Conservation (phyloP, 2,329 filamentous ascomycete species). For the Fusarium sp. region DNA sequence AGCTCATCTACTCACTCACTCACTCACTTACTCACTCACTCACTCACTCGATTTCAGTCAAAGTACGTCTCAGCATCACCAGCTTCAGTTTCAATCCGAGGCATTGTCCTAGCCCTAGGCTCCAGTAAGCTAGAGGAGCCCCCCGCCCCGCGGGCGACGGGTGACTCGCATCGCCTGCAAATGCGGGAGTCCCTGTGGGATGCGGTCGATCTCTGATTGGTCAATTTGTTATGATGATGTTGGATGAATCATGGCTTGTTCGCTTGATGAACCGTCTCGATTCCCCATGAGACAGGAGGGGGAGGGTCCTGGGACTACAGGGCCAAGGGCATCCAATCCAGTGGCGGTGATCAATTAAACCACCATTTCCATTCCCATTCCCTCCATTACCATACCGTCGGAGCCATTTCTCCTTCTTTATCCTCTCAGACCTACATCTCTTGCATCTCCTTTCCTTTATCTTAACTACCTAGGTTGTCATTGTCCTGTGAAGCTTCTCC, state of each 20-base stretch:
- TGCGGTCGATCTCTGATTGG: slow-evolving; percentile 53
- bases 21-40: neutral
- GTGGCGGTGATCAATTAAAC: slow-evolving; percentile 21
- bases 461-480: neutral
- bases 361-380: slow-evolving; percentile 23
- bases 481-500: slow-evolving; percentile 5
- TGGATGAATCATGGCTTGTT: slow-evolving; percentile 45
- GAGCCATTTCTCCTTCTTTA: slow-evolving; percentile 15
- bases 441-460: slow-evolving; percentile 1
- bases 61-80: slow-evolving; percentile 3
- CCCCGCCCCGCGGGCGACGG: slow-evolving; percentile 29
- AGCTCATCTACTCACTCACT: neutral
- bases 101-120: slow-evolving; percentile 13
- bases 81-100: slow-evolving; percentile 7
- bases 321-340: slow-evolving; percentile 31
- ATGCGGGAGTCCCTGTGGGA: slow-evolving; percentile 48
- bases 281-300: slow-evolving; percentile 22
- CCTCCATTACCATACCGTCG: slow-evolving; percentile 2
- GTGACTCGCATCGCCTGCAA: slow-evolving; percentile 66
- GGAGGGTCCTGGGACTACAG: slow-evolving; percentile 11
- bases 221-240: slow-evolving; percentile 8
- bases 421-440: neutral
- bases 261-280: slow-evolving; percentile 29
- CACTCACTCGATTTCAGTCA: neutral
- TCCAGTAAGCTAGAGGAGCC: slow-evolving; percentile 1